Base-by-base conservation (phyloP, 306 rosid species). In the Casuarina glauca region DNA sequence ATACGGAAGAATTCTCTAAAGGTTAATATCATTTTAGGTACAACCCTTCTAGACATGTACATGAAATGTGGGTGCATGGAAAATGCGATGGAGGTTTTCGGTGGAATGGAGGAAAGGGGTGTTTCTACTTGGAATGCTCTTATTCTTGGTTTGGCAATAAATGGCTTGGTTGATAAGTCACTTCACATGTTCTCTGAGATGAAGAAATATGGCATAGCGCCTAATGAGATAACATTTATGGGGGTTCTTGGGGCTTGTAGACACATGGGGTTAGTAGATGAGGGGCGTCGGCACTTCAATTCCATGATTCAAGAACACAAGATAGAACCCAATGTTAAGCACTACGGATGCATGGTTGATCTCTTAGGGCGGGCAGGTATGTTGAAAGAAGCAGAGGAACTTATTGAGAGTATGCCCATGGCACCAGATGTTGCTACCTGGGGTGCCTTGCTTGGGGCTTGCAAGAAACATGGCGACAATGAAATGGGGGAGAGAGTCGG, bases 221-320 rank as follows among this genome's bases (percentile, higher is more conserved):
- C 98, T 44, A 93, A 91, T 84, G 98, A 93, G 87, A 86, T 91
- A 76, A 93, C 98, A 10, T 91, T 91, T 58, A 80, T 90, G 75
- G 97, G 92, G 76, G 92, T 93, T 80, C 88, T 93, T 17, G 94
- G 93, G 66, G 94, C 98, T 43, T 93, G 98, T 82, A 91, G 96
- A 52, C 96, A 93, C 84, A 89, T 89, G 94, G 96, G 97, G 12
- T 82, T 86, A n/a, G 96, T 93, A 11, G 82, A 87, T 39, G 96
- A 93, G 76, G 97, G 97, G 57, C 91, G 89, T 46, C 70, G 2
- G 51, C 90, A 89, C 77, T 93, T 90, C 67, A 72, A 80, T 73
- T 87, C 94, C 32, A 89, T 93, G 90, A 77, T 79, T 49, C 74
- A 74, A 26, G 93, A 91, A 41, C 89, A 91, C 82, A 79, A 87